phyloP scores from a whole-genome alignment of 2,329 filamentous ascomycete genomes.

The Madurella mycetomatis region DNA sequence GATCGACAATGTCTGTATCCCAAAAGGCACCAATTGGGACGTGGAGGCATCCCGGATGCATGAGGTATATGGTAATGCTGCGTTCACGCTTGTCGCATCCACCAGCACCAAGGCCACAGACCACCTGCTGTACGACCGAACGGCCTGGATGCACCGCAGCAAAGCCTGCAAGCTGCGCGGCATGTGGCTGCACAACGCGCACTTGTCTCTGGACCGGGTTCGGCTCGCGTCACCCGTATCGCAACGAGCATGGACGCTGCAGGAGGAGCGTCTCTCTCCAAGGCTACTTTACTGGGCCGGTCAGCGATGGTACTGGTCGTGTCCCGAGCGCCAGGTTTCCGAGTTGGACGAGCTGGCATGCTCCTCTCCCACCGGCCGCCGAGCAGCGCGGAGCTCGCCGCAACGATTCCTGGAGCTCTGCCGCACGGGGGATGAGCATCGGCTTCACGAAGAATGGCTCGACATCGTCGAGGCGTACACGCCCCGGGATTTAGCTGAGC shows the following conservation, averaged over 20 bases:
- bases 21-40: conserved; percentile 28
- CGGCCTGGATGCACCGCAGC: conserved; percentile 24
- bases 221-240: conserved; percentile 23
- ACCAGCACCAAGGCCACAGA: conserved; percentile 27
- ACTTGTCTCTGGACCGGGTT: conserved; percentile 21
- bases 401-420: conserved; percentile 25
- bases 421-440: conserved; percentile 19
- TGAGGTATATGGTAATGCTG: conserved; percentile 28
- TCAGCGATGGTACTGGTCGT: conserved; percentile 28
- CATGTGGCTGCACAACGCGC: conserved; percentile 21
- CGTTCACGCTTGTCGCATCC: conserved; percentile 25
- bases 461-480: conserved; percentile 27
- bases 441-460: conserved; percentile 27
- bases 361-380: neutral
- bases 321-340: conserved; percentile 20
- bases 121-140: conserved; percentile 16
- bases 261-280: conserved; percentile 27
- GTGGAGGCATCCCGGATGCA: conserved; percentile 26
- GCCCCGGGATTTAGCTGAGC: conserved; percentile 22
- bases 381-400: conserved; percentile 17
- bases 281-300: conserved; percentile 26
- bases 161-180: conserved; percentile 23
- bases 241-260: conserved; percentile 25
- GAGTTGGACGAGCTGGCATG: conserved; percentile 17
- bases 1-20: conserved; percentile 28